Evolutionary conservation across 2,329 filamentous ascomycete genomes (phyloP).

Genomic region (Calonectria pteridis): DNA sequence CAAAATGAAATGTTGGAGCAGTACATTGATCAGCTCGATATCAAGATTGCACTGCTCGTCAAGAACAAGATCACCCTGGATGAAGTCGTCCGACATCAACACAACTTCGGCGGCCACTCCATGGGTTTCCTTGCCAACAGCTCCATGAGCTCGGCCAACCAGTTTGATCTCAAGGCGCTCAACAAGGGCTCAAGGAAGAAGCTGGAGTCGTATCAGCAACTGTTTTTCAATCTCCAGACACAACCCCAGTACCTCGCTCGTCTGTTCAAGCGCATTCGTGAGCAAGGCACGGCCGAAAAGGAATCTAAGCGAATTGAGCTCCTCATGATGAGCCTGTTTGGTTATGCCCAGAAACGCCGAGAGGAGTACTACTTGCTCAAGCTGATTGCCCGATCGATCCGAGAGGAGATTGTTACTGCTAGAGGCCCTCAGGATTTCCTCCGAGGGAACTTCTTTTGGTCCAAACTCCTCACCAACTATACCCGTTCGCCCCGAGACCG

Average conservation of each 20-base stretch:
- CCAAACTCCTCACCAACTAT: slow-evolving; percentile 87
- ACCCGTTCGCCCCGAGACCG: slow-evolving; percentile 91
- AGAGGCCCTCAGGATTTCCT: slow-evolving; percentile 84
- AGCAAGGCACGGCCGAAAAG: slow-evolving; percentile 88
- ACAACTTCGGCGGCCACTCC: slow-evolving; percentile 92
- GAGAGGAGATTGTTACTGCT: slow-evolving; percentile 85
- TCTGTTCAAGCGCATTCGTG: slow-evolving; percentile 85
- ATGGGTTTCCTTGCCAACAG: slow-evolving; percentile 87
- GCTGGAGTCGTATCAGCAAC: slow-evolving; percentile 94
- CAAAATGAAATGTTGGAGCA: slow-evolving; percentile 98
- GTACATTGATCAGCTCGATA: slow-evolving; percentile 97
- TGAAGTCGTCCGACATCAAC: slow-evolving; percentile 96
- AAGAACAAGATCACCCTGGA: slow-evolving; percentile 99
- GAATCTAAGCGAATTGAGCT: slow-evolving; percentile 94
- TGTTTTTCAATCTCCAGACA: slow-evolving; percentile 97
- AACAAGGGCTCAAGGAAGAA: slow-evolving; percentile 98
- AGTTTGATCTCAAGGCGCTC: slow-evolving; percentile 95
- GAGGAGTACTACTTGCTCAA: slow-evolving; percentile 98
- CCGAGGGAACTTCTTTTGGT: slow-evolving; percentile 93
- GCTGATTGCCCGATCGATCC: slow-evolving; percentile 83
- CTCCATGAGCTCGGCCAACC: slow-evolving; percentile 89
- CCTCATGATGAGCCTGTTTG: slow-evolving; percentile 95
- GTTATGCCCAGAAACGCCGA: slow-evolving; percentile 94
- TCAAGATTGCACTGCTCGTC: slow-evolving; percentile 97
- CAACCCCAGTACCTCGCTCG: slow-evolving; percentile 94